Evolutionary conservation across 2,329 filamentous ascomycete species (phyloP), one percentile per base, ranked within the genome.

Genomic region (Camillea tinctor): DNA sequence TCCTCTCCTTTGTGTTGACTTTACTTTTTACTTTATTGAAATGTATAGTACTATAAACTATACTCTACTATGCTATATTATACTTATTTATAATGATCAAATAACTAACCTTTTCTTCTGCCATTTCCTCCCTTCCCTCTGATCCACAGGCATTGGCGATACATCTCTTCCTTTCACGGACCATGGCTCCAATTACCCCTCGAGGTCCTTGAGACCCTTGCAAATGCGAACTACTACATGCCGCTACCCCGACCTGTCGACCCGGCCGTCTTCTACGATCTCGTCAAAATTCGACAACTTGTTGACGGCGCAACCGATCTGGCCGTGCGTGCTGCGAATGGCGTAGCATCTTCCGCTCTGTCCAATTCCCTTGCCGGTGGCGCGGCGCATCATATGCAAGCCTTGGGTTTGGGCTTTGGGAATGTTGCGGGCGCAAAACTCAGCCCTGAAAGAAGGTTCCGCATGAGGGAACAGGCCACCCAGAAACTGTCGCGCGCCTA

Each of bases 111-210:
- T 22, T 44, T 55, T 30, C 26, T 30, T 30, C 7, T n/a, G n/a
- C n/a, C 8, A 30, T 30, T 30, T 7, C 13, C 36, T 15, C 17
- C 36, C 15, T 17, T 2, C 17, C 36, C 36, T 23, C 55, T 20
- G 8, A 54, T 36, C 56, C 22, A 17, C 55, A 94, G 91, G 74
- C 90, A 94, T 77, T 94, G 91, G 91, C 85, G 88, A 64, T 92
- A 92, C 74, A 93, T 95, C 60, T 93, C 90, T 21, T 90, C 88
- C 24, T 95, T 91, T 71, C 88, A 93, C 71, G 92, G 91, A 22
- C 88, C 90, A 66, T 95, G 92, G 92, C 84, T 93, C 15, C 88
- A 92, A 74, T 80, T 94, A 59, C 89, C 91, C 20, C 84, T 87
- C 64, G 91, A 94, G 74, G 85, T 93, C 59, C 87, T 96, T 75